Evolutionary conservation across 805 yeast species (phyloP).

Genomic region (Naumovozyma dairenensis): DNA sequence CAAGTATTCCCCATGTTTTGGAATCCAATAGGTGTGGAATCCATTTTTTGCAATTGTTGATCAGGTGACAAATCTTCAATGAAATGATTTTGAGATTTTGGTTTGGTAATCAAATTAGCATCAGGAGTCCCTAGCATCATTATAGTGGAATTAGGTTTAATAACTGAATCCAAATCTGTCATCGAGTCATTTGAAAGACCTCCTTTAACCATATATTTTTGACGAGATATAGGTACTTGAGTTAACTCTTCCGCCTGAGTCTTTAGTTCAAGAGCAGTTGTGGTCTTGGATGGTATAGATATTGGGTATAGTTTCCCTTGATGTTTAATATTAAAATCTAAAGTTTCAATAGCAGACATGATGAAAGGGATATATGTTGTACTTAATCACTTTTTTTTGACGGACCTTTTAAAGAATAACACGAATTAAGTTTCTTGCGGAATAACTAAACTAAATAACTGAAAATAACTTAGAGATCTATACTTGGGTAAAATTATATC

Average conservation of each 20-base stretch:
- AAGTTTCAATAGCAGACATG: neutral
- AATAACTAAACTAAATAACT: too few relatives aligned
- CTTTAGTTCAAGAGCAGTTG: conserved; percentile 48
- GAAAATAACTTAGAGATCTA: too few relatives aligned
- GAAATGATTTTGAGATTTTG: conserved; percentile 46
- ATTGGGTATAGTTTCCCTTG: conserved; percentile 57
- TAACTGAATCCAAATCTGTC: conserved; percentile 30
- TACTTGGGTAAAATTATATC: too few relatives aligned
- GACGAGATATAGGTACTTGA: conserved; percentile 78
- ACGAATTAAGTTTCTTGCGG: too few relatives aligned
- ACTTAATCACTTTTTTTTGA: too few relatives aligned
- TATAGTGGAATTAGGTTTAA: conserved; percentile 57
- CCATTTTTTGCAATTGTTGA: conserved; percentile 29
- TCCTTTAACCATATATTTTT: conserved; percentile 83
- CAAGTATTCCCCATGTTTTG: conserved; percentile 95
- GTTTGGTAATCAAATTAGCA: conserved; percentile 41
- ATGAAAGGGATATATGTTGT: too few relatives aligned
- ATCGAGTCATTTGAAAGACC: conserved; percentile 67
- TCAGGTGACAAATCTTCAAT: conserved; percentile 54
- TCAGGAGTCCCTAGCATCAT: conserved; percentile 94
- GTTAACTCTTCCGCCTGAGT: conserved; percentile 62
- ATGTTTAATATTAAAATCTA: conserved; percentile 41
- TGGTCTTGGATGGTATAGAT: conserved; percentile 17
- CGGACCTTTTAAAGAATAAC: too few relatives aligned
- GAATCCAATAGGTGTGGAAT: conserved; percentile 72